Base-by-base conservation (phyloP, 2,329 filamentous ascomycete species). In the Diaporthe citriasiana region DNA sequence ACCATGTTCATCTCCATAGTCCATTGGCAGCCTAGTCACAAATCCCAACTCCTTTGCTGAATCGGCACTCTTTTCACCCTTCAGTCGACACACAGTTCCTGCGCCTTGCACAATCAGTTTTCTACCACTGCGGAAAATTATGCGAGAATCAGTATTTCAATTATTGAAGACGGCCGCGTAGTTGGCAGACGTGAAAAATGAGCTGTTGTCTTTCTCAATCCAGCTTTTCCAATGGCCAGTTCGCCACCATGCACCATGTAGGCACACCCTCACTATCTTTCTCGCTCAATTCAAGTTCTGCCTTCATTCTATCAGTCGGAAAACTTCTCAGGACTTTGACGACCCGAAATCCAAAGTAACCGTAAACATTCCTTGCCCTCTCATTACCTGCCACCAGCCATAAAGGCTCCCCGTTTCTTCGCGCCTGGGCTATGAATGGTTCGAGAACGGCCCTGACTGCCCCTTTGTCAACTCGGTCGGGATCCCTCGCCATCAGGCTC, bases 171-270 rank as follows among this genome's bases (percentile, higher is more conserved):
- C 8, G 13, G 5, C 22, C 25, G 9, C 10, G 6, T 63, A n/a
- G 38, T 38, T 15, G 25, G 2, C 4, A 25, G 35, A 8, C 35
- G 25, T 17, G 7, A n/a, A 27, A 2, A 45, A 12, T 30, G 17
- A 42, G 22, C 8, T 0, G 22, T 13, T 47, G 5, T 25, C n/a
- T 38, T 4, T 5, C 22, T 70, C 30, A 38, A 33, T 40, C 9
- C 33, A 38, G 27, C 30, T 59, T 50, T 22, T 57, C 42, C 17
- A 56, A 22, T 1, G 69, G 69, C 69, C 69, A 71, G 4, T 71
- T 71, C 19, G 69, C 69, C n/a, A 51, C 69, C 69, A 71, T 71
- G 27, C 69, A 71, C 69, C 69, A 71, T 2, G 69, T 60, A 13
- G 4, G 30, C 27, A 71, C 69, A 10, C 55, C 56, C 9, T 40